Evolutionary conservation across 805 yeast species (phyloP).

Genomic region (Scheffersomyces ergatensis): DNA sequence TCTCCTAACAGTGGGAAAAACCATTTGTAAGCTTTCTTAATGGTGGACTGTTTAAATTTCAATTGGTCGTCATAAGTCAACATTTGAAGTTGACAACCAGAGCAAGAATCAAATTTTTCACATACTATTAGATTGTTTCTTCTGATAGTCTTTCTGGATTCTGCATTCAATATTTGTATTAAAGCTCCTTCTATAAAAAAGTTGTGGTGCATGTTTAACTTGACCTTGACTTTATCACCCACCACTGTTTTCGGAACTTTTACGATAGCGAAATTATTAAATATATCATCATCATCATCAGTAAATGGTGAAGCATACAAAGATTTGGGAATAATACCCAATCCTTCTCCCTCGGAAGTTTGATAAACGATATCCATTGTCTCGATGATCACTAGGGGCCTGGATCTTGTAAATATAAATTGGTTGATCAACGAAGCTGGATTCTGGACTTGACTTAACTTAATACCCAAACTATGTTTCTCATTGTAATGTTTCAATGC

Average conservation of each 20-base stretch:
- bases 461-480: constrained; percentile 3
- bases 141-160: constrained; percentile 5
- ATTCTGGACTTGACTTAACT: constrained; percentile 14
- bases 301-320: constrained; percentile 13
- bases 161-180: constrained; percentile 12
- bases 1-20: constrained; percentile 26
- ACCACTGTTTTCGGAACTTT: constrained; percentile 36
- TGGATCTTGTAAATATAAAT: constrained; percentile 18
- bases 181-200: constrained; percentile 29
- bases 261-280: constrained; percentile 19
- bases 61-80: constrained; percentile 37
- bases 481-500: constrained; percentile 12
- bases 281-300: constrained; percentile 10
- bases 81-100: constrained; percentile 46
- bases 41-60: constrained; percentile 23
- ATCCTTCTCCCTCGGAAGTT: constrained; percentile 35
- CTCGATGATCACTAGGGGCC: constrained; percentile 13
- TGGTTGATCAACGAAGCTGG: constrained; percentile 18
- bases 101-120: constrained; percentile 32
- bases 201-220: constrained; percentile 26
- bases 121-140: constrained; percentile 32
- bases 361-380: constrained; percentile 22
- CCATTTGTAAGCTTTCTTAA: constrained; percentile 31
- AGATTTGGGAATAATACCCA: constrained; percentile 26
- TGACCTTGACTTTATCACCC: constrained; percentile 34